Evolutionary conservation across 2,329 filamentous ascomycete genomes (phyloP), one percentile per base, ranked within the genome.

Genomic region (Stachybotrys echinatus): DNA sequence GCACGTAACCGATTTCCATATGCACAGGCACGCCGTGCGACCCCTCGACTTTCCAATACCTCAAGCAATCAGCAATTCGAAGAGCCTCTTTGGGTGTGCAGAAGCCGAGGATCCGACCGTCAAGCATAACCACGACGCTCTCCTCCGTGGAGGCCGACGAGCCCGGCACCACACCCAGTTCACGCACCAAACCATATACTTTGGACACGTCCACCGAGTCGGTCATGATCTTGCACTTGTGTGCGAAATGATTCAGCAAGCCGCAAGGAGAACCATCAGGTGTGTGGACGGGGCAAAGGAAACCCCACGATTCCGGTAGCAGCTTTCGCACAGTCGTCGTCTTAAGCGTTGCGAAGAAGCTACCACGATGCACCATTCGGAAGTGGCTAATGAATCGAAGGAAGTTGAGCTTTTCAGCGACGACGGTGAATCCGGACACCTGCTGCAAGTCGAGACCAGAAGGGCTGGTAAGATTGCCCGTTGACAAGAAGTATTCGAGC

Each of bases 391-490:
- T 95, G 74, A 97, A 99, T 61, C 94, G 89, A 63, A 95, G 84
- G 67, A 97, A 99, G 74, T 99, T 99, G 66, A 99, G 92, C 78
- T 97, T 97, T 67, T 99, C 94, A 3, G 94, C 94, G 47, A 97
- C 92, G 47, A 99, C 91, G 0, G 90, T 95, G 69, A 95, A 99
- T 54, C 94, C 94, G 12, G 92, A 94, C 0, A 87, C 86, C 69
- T 99, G 94, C 65, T 97, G 94, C 62, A 96, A 70, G 77, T 99
- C 94, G 39, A 99, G 78, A 56, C 94, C 94, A 23, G 89, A 95
- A 14, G 89, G 85, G 74, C 89, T 95, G 62, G 90, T 84, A 43
- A 99, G 74, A 62, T 99, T 99, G 58, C 94, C 94, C 0, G 94
- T 99, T 0, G 92, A 95, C 54, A 99, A 73, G 71, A 99, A 99